Evolutionary conservation across 2,329 filamentous ascomycete genomes (phyloP), one percentile per base, ranked within the genome.

Genomic region (Colletotrichum shisoi): DNA sequence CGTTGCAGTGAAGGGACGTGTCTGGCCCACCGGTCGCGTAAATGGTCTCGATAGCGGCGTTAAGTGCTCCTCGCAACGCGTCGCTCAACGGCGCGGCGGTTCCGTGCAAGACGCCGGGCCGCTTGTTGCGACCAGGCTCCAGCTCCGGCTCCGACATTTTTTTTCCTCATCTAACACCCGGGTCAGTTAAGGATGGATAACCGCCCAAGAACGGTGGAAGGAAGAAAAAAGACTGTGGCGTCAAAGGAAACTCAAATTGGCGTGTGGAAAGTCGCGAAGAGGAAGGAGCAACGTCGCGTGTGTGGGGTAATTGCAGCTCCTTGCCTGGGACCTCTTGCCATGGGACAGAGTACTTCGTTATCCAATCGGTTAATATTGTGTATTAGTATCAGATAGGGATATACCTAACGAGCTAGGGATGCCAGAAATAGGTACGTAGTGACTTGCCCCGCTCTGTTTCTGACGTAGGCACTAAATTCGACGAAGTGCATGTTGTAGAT

Each of bases 31-130:
- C 40, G 13, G 27, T 42, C 46, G 65, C 62, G 61, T 68, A 65
- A 60, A 68, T 42, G 19, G 61, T 27, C 21, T 68, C 65, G 21
- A 68, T 59, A 19, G 65, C 56, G 19, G 46, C 49, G 61, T 51
- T 49, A 15, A 68, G 42, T 40, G 37, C 42, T 17, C 17, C 40
- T 49, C 62, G 54, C 37, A 68, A 49, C 42, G 54, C 56, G 44
- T 44, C 34, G 54, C 39, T 45, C 37, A 68, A 34, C 21, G 61
- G 61, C 49, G 65, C 54, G 31, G 42, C 19, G 24, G 40, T 57
- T 40, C 60, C 60, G 64, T 57, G 60, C 53, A 49, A 34, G 24
- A 53, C 46, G 42, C 61, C 64, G 54, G 48, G 48, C 42, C 42
- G 21, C 13, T 54, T 12, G 61, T 24, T 37, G 61, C 42, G 48